Evolutionary conservation across 495 filamentous ascomycete genomes (phyloP).

Genomic region (Elasticomyces elasticus): DNA sequence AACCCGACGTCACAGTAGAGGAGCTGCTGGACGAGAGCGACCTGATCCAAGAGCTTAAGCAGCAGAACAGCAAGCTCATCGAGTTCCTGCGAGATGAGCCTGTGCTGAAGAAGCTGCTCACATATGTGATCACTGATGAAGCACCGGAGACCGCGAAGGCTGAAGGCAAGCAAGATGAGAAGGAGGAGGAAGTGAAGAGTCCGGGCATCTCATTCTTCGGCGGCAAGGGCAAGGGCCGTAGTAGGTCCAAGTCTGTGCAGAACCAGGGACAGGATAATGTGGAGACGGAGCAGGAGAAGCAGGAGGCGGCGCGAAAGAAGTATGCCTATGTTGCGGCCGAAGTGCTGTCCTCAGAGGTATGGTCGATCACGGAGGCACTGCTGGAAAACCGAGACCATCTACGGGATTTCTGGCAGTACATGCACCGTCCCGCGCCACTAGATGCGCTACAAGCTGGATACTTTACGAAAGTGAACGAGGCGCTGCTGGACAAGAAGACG

Average conservation of each 20-base stretch:
- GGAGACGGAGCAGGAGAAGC: slow-evolving; percentile 33
- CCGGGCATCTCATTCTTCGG: slow-evolving; percentile 19
- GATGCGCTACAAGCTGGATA: slow-evolving; percentile 92
- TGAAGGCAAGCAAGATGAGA: slow-evolving; percentile 37
- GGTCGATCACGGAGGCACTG: slow-evolving; percentile 87
- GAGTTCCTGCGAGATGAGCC: slow-evolving; percentile 85
- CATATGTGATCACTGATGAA: slow-evolving; percentile 67
- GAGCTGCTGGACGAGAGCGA: slow-evolving; percentile 94
- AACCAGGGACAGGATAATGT: slow-evolving; percentile 24
- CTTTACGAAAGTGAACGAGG: slow-evolving; percentile 97
- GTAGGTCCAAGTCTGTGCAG: slow-evolving; percentile 24
- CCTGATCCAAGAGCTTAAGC: slow-evolving; percentile 92
- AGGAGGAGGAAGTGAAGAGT: slow-evolving; percentile 45
- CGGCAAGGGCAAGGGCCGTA: slow-evolving; percentile 24
- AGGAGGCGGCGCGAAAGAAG: slow-evolving; percentile 77
- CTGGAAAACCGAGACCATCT: slow-evolving; percentile 72
- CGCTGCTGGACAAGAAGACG: slow-evolving; percentile 92
- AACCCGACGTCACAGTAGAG: slow-evolving; percentile 85
- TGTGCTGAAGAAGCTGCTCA: slow-evolving; percentile 75
- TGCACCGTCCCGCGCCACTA: slow-evolving; percentile 67
- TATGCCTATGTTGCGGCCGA: slow-evolving; percentile 89
- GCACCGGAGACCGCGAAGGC: slow-evolving; percentile 48
- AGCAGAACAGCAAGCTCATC: slow-evolving; percentile 95
- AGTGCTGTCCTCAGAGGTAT: slow-evolving; percentile 88
- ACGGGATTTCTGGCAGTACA: slow-evolving; percentile 80